A percentile compares a stretch with the other conserved stretches of the same genome.
Evolutionary conservation across 495 filamentous ascomycete genomes (phyloP).

Genomic region (Neurospora sp.): DNA sequence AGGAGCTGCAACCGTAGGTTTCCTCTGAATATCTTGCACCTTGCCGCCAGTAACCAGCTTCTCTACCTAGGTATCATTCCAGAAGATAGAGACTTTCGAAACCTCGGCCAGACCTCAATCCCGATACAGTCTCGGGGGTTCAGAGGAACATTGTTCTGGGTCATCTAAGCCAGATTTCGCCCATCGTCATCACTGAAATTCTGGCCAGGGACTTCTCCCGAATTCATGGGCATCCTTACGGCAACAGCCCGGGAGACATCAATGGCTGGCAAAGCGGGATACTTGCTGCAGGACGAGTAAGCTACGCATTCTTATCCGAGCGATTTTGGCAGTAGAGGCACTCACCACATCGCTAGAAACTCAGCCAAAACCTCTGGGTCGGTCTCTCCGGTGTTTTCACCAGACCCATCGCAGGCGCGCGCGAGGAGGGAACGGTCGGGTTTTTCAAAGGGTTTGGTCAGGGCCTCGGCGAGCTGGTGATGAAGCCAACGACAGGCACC

Average conservation of each 20-base stretch:
- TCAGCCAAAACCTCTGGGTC: conserved; percentile 53
- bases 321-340: background rate
- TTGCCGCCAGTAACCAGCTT: background rate
- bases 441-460: conserved; percentile 54
- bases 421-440: conserved; percentile 41
- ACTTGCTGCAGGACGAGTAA: conserved; percentile 38
- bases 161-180: conserved; percentile 47
- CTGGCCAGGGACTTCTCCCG: conserved; percentile 65
- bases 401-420: conserved; percentile 50
- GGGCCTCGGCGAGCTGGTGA: conserved; percentile 54
- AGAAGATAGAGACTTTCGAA: background rate
- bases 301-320: background rate
- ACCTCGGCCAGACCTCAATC: background rate
- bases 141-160: conserved; percentile 50
- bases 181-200: conserved; percentile 55
- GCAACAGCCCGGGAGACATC: conserved; percentile 35
- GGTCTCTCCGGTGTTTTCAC: conserved; percentile 55
- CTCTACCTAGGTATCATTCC: background rate
- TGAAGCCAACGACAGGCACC: conserved; percentile 51
- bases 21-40: background rate
- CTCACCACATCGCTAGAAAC: conserved; percentile 30
- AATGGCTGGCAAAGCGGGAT: conserved; percentile 54
- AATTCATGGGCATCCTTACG: conserved; percentile 59
- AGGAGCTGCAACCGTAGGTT: background rate
- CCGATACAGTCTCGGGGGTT: conserved; percentile 33